Evolutionary conservation across 495 filamentous ascomycete genomes (phyloP), one percentile per base, ranked within the genome.

Genomic region (Tetracladium marchalianum): DNA sequence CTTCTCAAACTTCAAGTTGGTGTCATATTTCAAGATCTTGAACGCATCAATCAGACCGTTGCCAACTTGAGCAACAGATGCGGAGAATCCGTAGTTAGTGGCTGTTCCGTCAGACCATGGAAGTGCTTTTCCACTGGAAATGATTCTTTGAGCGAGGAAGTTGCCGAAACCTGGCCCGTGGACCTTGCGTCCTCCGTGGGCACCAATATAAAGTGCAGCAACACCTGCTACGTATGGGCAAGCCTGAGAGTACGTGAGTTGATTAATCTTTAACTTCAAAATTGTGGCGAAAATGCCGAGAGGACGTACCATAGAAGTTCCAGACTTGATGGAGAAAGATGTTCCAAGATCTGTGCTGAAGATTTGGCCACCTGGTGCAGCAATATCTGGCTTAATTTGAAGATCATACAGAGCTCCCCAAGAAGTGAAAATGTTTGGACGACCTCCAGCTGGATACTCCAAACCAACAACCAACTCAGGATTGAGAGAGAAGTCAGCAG

Each of bases 231-330:
- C 16, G 16, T 36, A 36, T 36, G 35, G 22, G 22, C 22, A 27
- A 3, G 22, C 22, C 22, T 27, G 7, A 7, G 7, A 27, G 3
- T 27, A 27, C 22, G 7, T 27, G 22, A 7, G 22, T 27, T 27
- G 7, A 7, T 27, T n/a, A n/a, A 27, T 27, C 7, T n/a, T 31
- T 27, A 18, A 7, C 22, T 27, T 31, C 3, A 15, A 35, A 17
- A 44, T 9, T 70, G 16, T 64, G 66, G 10, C 72, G 56, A 5
- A 71, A 72, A 7, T 70, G 61, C 35, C 74, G 59, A 50, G 71
- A 73, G 74, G 73, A 27, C 66, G 56, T 4, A 74, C 66, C 69
- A 71, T 69, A 24, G 69, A 73, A 0, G 75, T 77, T 44, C 75
- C 75, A 35, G 58, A 66, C 13, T 70, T 49, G 7, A 65, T 50